Evolutionary conservation across 2,329 filamentous ascomycete genomes (phyloP), one percentile per base, ranked within the genome.

Genomic region (Cladosporium halotolerans): DNA sequence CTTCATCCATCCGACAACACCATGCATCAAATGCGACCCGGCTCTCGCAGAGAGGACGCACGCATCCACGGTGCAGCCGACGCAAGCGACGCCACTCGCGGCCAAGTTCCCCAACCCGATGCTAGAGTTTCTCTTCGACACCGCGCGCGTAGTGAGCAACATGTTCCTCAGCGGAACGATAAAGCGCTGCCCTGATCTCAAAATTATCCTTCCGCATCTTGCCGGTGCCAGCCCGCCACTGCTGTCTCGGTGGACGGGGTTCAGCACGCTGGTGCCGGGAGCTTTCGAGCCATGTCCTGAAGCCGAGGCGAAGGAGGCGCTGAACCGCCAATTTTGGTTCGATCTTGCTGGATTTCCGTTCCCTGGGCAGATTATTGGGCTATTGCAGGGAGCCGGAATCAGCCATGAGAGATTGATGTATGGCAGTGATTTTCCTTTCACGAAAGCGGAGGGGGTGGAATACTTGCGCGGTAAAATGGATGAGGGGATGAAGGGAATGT

Each of bases 1-100:
- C 1, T 81, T 82, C 61, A 74, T 81, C 43, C 79, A 82, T 52
- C 79, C 78, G 0, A 80, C 77, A 0, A 76, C 68, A n/a, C 75
- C 74, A 0, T 75, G 70, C 53, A 72, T 71, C 2, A 64, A 62
- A 36, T 62, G 62, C 45, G 40, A 57, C 3, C 46, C 57, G 14
- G 56, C 54, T 9, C 13, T 49, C 23, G 43, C 58, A 4, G 54
- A 59, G 43, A 52, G 59, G 40, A 36, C 63, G 50, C 32, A 60
- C 54, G n/a, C 62, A 56, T 33, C 47, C 54, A 9, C 55, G 2
- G 33, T 38, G n/a, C 33, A 55, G 9, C 62, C 63, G 1, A 58
- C 60, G 0, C 61, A 64, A 13, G 72, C 73, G 1, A 60, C 69
- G 3, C 73, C 72, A 0, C 64, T 75, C 2, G 64, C 63, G 1